Conservation (phyloP, 75 land plant genomes). For the Selaginella moellendorffii region DNA sequence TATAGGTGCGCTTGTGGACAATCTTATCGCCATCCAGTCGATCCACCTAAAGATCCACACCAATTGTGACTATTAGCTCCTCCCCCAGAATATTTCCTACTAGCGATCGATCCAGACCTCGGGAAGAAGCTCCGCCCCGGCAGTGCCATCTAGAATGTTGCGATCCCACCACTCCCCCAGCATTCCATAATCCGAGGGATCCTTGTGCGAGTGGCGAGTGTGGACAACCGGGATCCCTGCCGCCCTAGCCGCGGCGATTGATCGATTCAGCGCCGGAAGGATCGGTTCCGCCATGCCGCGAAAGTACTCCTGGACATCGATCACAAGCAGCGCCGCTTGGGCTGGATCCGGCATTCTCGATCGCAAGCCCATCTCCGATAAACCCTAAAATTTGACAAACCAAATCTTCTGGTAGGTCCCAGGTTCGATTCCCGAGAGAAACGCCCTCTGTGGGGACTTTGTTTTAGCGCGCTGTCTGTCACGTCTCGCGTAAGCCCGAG, state of each 20-base stretch:
- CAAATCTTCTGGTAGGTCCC: too few relatives aligned
- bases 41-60: slow-evolving; percentile 8
- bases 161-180: slow-evolving; percentile 75
- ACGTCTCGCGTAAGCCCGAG: too few relatives aligned
- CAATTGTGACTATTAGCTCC: neutral
- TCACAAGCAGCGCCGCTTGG: slow-evolving; percentile 47
- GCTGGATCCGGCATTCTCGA: slow-evolving; percentile 41
- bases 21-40: slow-evolving; percentile 27
- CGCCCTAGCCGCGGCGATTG: slow-evolving; percentile 35
- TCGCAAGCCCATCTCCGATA: slow-evolving; percentile 26
- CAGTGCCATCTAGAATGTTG: slow-evolving; percentile 49
- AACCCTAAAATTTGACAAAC: slow-evolving; percentile 13
- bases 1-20: slow-evolving; percentile 64
- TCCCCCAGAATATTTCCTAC: neutral
- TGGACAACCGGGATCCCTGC: slow-evolving; percentile 54
- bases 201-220: slow-evolving; percentile 61
- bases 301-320: slow-evolving; percentile 84
- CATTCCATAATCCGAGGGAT: slow-evolving; percentile 57
- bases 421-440: too few relatives aligned
- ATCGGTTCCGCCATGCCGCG: slow-evolving; percentile 48
- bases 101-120: slow-evolving; percentile 12
- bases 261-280: slow-evolving; percentile 26
- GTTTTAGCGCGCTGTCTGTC: too few relatives aligned
- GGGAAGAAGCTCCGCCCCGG: slow-evolving; percentile 39
- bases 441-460: too few relatives aligned